Base-by-base conservation (phyloP, 2,329 filamentous ascomycete genomes). In the Venturiaceae sp. region DNA sequence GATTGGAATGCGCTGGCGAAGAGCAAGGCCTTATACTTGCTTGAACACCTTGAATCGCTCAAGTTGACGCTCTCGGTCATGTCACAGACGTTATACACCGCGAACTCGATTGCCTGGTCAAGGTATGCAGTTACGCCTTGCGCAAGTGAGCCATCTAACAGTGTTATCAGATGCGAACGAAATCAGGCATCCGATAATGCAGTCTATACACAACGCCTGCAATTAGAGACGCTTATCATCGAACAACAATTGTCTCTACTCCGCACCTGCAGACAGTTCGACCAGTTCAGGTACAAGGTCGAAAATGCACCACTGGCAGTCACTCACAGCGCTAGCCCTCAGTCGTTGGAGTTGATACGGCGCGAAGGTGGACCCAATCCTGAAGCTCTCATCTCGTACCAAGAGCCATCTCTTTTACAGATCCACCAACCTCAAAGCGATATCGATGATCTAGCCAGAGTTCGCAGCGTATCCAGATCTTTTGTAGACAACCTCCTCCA, bases 161-260 rank as follows among this genome's bases (percentile, higher is more conserved):
- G 13, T 28, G 37, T 19, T 36, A 7, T n/a, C 33, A 33, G 44
- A n/a, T n/a, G 47, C 44, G 28, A 41, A 11, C 47, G 14, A 34
- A 32, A 23, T 19, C 41, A 47, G 41, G 34, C 41, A n/a, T 32
- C 19, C 21, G n/a, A 34, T 7, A 65, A 64, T 46, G 66, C 69
- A 33, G 67, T 73, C 46, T 61, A 63, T 9, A 71, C 71, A 50
- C 70, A 74, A 59, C 68, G 66, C 41, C 58, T 64, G 5, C 72
- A 74, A 60, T 64, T 73, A 7, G 68, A 73, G 56, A 65, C 64
- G 13, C 61, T 73, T 6, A 66, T 74, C 21, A 68, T 73, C 39
- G 71, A 74, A 54, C 72, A 74, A 53, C 72, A 74, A 57, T 62
- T 71, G 50, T 65, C 68, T 2, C 67, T 73, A 28, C 53, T 71